Evolutionary conservation across 495 filamentous ascomycete genomes (phyloP).

Genomic region (Podospora appendiculata): DNA sequence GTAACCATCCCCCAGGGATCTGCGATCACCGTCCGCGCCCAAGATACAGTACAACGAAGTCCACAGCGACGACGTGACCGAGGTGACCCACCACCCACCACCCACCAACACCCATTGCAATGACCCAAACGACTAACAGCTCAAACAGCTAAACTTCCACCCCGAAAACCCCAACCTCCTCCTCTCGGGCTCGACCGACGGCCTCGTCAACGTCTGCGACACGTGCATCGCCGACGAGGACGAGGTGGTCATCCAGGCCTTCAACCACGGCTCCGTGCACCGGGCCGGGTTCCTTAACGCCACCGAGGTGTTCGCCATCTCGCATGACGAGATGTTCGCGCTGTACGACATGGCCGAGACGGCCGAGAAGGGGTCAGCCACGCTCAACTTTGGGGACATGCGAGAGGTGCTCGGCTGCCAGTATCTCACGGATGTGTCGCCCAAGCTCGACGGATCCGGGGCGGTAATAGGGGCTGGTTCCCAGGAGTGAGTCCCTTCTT

Average conservation of each 20-base stretch:
- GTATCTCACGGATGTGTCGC: slow-evolving; percentile 70
- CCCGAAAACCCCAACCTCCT: slow-evolving; percentile 54
- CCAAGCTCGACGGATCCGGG: slow-evolving; percentile 44
- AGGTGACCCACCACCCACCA: slow-evolving; percentile 33
- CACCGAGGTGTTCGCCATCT: slow-evolving; percentile 63
- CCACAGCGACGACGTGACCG: slow-evolving; percentile 88
- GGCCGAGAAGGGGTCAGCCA: slow-evolving; percentile 46
- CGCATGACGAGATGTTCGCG: slow-evolving; percentile 73
- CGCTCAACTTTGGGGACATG: slow-evolving; percentile 67
- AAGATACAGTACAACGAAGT: slow-evolving; percentile 68
- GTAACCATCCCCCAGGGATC: slow-evolving; percentile 48
- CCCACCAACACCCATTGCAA: background rate
- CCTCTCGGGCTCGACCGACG: slow-evolving; percentile 87
- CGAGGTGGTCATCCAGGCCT: slow-evolving; percentile 74
- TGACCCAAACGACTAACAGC: background rate
- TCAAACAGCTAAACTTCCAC: slow-evolving; percentile 61
- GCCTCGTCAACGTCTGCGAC: slow-evolving; percentile 80
- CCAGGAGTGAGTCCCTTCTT: slow-evolving; percentile 40
- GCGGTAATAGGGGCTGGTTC: slow-evolving; percentile 55
- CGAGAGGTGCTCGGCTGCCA: slow-evolving; percentile 63
- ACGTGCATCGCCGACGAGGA: slow-evolving; percentile 70
- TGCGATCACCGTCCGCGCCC: slow-evolving; percentile 46
- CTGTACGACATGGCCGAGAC: slow-evolving; percentile 58
- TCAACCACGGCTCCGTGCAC: slow-evolving; percentile 86
- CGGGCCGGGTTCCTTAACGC: slow-evolving; percentile 71